These are phyloP conservation scores for Cladophialophora exuberans DNA, from an alignment of 2,329 filamentous ascomycete genomes.

Conservation along the genomic window DNA sequence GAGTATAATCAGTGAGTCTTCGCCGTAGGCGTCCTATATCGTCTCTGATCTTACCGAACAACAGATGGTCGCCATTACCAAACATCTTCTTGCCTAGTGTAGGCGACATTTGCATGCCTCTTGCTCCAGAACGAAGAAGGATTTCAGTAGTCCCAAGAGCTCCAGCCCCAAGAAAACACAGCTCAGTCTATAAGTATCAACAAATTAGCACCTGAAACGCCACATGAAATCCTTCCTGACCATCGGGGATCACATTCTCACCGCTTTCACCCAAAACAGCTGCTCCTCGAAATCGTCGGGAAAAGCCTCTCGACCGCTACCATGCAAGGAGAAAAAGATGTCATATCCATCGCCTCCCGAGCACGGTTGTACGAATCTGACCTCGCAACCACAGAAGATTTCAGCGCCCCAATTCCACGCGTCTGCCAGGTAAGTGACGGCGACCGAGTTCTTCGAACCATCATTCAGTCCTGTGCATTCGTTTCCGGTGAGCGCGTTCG, in stretches of 20 bases:
- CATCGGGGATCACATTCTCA: too few species aligned
- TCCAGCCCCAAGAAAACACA: slow-evolving; percentile 16
- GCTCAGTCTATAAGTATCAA: too few species aligned
- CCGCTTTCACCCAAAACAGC: slow-evolving; percentile 16
- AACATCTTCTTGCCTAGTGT: slow-evolving; percentile 12
- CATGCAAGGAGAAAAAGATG: slow-evolving; percentile 13
- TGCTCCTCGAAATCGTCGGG: slow-evolving; percentile 7
- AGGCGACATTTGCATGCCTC: slow-evolving; percentile 8
- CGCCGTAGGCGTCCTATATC: too few species aligned
- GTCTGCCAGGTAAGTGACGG: slow-evolving; percentile 13
- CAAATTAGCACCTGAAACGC: too few species aligned
- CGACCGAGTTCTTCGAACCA: slow-evolving; percentile 4
- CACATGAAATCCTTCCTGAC: too few species aligned
- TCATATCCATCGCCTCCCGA: slow-evolving; percentile 6
- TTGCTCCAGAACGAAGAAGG: slow-evolving; percentile 9
- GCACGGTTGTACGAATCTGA: slow-evolving; percentile 8
- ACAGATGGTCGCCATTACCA: slow-evolving; percentile 12
- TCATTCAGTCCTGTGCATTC: slow-evolving; percentile 18
- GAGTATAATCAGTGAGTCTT: too few species aligned
- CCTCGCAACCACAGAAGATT: slow-evolving; percentile 16
- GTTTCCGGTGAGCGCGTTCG: slow-evolving; percentile 14
- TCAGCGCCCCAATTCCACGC: slow-evolving; percentile 19
- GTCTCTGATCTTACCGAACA: slow-evolving; percentile 9
- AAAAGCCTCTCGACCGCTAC: slow-evolving; percentile 6
- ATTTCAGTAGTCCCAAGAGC: slow-evolving; percentile 14